Evolutionary conservation across 495 filamentous ascomycete species (phyloP), one percentile per base, ranked within the genome.

Genomic region (Penicillium soppii): DNA sequence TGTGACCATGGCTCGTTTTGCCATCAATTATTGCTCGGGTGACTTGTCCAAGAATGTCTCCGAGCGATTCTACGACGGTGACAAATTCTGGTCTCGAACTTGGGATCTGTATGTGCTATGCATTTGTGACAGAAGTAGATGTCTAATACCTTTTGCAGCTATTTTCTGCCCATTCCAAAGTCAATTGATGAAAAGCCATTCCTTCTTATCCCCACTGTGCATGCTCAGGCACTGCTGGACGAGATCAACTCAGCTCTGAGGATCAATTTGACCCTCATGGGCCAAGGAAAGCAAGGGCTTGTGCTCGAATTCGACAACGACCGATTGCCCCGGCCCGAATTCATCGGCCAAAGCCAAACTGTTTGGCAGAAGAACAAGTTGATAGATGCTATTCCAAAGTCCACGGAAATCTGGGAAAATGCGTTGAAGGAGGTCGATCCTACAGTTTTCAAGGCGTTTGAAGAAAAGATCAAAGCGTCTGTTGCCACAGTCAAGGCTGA

Each of bases 31-130:
- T 56, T 68, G 85, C 46, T 67, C 71, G 32, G 71, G 70, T 19
- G 43, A 68, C 0, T 69, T 78, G 38, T 62, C 67, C 8, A 61
- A 78, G 59, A 56, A 56, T 7, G 79, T 83, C 48, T 72, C 85
- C 48, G 67, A 69, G 17, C 55, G 43, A 3, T 84, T 82, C 55
- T 85, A 85, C 53, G 83, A 86, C 36, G 66, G 56, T 0, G 68
- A 74, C 8, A 79, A 82, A 23, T 76, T 87, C 53, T 82, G 83
- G 54, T 56, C 77, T 2, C 74, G 81, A 2, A 50, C 67, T 30
- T 95, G 89, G 90, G 85, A 90, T 50, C 54, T 94, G 89, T 95
- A 72, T 80, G 85, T 81, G 15, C 17, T n/a, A 33, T 21, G 29
- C 13, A 13, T 32, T 25, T 43, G 40, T 21, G 21, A 50, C 9